These are phyloP conservation scores for Hysterium pulicare DNA, from an alignment of 2,329 filamentous ascomycete species.

Conservation along the genomic window DNA sequence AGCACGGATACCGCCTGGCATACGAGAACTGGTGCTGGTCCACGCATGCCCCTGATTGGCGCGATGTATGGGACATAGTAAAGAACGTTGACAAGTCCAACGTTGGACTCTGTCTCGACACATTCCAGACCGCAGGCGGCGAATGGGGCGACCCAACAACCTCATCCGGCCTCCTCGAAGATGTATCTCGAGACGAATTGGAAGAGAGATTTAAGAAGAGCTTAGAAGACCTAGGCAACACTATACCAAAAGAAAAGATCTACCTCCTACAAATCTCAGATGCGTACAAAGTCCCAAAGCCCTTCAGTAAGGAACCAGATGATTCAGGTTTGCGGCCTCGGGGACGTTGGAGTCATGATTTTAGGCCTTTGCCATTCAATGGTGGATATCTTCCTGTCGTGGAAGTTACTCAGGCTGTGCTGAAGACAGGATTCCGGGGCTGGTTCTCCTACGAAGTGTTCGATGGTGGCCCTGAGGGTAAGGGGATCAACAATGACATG, in stretches of 20 bases:
- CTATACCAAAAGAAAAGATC: conserved; percentile 66
- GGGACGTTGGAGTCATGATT: conserved; percentile 69
- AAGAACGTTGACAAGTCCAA: conserved; percentile 60
- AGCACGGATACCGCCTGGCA: conserved; percentile 59
- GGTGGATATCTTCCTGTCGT: conserved; percentile 68
- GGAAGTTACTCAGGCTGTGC: conserved; percentile 62
- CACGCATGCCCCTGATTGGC: conserved; percentile 66
- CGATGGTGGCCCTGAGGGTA: conserved; percentile 56
- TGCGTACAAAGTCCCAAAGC: conserved; percentile 61
- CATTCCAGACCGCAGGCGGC: conserved; percentile 69
- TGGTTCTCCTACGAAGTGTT: conserved; percentile 72
- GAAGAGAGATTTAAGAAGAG: conserved; percentile 52
- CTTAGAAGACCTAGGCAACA: conserved; percentile 53
- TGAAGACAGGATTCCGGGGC: conserved; percentile 63
- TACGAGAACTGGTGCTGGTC: conserved; percentile 86
- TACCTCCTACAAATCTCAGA: conserved; percentile 73
- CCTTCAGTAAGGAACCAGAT: conserved; percentile 51
- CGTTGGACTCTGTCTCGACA: conserved; percentile 72
- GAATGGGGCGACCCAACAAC: conserved; percentile 73
- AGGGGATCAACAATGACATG: conserved; percentile 51
- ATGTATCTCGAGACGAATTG: conserved; percentile 45
- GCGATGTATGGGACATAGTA: conserved; percentile 67
- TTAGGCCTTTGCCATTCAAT: conserved; percentile 65
- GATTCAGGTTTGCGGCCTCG: conserved; percentile 57
- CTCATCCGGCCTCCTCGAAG: conserved; percentile 55